Base-by-base conservation (phyloP, 2,329 filamentous ascomycete species). In the Aspergillus sp. region DNA sequence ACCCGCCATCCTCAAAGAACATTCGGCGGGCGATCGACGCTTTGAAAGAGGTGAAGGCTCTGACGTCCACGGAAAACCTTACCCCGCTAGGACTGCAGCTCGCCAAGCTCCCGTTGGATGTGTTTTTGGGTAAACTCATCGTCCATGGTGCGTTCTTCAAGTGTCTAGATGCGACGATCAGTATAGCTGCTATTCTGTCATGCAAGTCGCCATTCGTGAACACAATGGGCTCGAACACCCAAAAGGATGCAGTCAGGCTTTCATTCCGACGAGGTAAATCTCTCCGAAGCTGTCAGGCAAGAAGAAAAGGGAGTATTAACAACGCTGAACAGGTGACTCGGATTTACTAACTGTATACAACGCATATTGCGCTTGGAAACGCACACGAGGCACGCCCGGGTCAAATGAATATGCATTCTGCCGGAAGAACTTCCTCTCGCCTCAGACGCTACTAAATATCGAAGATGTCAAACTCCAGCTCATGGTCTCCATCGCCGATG, bases 401-500 rank as follows among this genome's bases (percentile, higher is more conserved):
- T 82, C 84, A 47, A 91, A 89, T 49, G 93, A 98, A 68, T 90
- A 88, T 67, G 86, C 92, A 64, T 99, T 96, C 75, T 99, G 95
- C 77, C 88, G 89, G 67, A 97, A 96, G 78, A 96, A 96, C 74
- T 97, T 93, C 69, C 84, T 99, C 52, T 93, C 88, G 60, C 84
- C 89, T n/a, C 92, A 96, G 71, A 95, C 91, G 3, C 82, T 99
- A 4, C 82, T 87, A 47, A 96, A 95, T 62, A 96, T 99, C 62
- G 95, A 99, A 73, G 95, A 99, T 66, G 83, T 98, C 53, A 99
- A 98, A 75, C 90, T 90, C 6, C 95, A 99, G 68, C 84, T 99
- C 0, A 81, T 97, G 1, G 87, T 90, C 2, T 90, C 91, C 0
- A 82, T 99, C 1, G 89, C 89, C 6, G 95, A 98, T 66, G 90